These are phyloP conservation scores for Kuraishia borneana DNA, from an alignment of 805 yeast genomes.

Conservation along the genomic window DNA sequence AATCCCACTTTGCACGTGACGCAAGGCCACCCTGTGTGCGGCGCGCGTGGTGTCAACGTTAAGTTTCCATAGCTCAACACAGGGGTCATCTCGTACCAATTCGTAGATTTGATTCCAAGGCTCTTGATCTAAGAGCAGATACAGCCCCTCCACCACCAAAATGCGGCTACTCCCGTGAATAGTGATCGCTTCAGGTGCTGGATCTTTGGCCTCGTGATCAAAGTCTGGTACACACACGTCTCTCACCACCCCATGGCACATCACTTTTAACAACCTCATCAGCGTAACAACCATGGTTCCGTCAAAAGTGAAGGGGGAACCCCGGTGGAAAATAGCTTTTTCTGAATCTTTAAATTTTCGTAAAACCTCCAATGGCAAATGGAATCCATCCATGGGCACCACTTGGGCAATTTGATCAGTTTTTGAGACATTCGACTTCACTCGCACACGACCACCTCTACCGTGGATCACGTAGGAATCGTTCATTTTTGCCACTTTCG, in stretches of 20 bases:
- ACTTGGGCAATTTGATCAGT: constrained; percentile 25
- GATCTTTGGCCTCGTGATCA: constrained; percentile 68
- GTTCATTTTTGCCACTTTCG: constrained; percentile 6
- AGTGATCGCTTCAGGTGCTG: constrained; percentile 39
- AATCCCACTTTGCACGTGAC: constrained; percentile 57
- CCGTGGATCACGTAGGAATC: constrained; percentile 3
- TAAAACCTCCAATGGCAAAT: constrained; percentile 39
- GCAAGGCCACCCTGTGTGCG: constrained; percentile 44
- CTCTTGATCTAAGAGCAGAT: constrained; percentile 45
- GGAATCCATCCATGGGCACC: constrained; percentile 73
- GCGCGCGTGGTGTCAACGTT: constrained; percentile 31
- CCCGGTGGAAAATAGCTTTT: constrained; percentile 55
- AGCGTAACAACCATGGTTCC: constrained; percentile 31
- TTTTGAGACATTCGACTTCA: not conserved
- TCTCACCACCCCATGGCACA: constrained; percentile 10
- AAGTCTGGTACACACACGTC: constrained; percentile 53
- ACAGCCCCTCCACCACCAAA: constrained; percentile 67
- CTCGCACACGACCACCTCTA: constrained; percentile 1
- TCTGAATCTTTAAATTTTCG: constrained; percentile 40
- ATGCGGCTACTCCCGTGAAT: constrained; percentile 38
- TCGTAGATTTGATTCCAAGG: constrained; percentile 45
- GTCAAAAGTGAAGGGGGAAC: constrained; percentile 84
- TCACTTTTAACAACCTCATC: constrained; percentile 16
- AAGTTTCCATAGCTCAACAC: constrained; percentile 38
- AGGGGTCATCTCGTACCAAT: constrained; percentile 12